These are phyloP conservation scores for Russula sp. DNA, from an alignment of 768 basidiomycete genomes.

Conservation along the genomic window DNA sequence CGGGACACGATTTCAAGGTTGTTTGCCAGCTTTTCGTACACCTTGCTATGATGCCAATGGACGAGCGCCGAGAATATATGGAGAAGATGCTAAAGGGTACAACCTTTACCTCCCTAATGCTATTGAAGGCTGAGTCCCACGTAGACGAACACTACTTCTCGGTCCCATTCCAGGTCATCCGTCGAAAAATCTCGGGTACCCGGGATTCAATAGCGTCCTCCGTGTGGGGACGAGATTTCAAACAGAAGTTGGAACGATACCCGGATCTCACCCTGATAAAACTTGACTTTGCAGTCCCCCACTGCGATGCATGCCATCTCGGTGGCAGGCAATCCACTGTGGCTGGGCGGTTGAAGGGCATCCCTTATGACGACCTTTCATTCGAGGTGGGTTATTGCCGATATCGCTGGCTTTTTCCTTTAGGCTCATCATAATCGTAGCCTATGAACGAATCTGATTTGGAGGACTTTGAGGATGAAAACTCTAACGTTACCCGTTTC, in stretches of 20 bases:
- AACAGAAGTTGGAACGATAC: conserved; percentile 57
- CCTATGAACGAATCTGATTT: conserved; percentile 27
- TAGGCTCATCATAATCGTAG: conserved; percentile 8
- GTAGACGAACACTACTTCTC: conserved; percentile 68
- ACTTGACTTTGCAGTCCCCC: conserved; percentile 55
- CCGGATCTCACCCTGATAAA: conserved; percentile 57
- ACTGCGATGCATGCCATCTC: conserved; percentile 83
- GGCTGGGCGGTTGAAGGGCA: conserved; percentile 59
- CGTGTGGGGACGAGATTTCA: conserved; percentile 74
- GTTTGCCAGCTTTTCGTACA: conserved; percentile 87
- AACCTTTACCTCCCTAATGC: conserved; percentile 19
- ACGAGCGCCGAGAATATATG: conserved; percentile 55
- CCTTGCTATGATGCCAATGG: conserved; percentile 58
- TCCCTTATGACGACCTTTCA: conserved; percentile 66
- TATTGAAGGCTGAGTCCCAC: conserved; percentile 28
- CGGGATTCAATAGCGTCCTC: conserved; percentile 79
- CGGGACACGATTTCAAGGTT: conserved; percentile 79
- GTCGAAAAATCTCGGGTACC: conserved; percentile 66
- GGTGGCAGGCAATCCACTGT: conserved; percentile 65
- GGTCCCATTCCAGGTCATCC: conserved; percentile 61
- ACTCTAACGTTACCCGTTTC: conserved; percentile 38
- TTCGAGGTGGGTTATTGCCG: conserved; percentile 50
- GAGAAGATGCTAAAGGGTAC: conserved; percentile 50
- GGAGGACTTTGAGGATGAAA: conserved; percentile 34
- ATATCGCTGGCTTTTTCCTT: background rate